Evolutionary conservation across 805 yeast species (phyloP).

Genomic region (Jamesozyma jinghongensis): DNA sequence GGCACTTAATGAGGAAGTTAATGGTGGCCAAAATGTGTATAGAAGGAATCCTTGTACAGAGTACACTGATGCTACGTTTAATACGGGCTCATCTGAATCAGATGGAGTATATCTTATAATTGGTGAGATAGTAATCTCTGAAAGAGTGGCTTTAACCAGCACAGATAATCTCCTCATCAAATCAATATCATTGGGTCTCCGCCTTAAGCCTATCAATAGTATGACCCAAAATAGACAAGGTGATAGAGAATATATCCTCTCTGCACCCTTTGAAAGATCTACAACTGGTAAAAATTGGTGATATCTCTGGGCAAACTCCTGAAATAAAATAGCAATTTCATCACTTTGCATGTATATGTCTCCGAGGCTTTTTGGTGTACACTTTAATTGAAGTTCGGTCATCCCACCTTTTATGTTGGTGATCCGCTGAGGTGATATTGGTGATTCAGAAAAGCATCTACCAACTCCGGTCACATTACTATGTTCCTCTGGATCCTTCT

Average conservation of each 20-base stretch:
- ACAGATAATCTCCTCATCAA: constrained; percentile 59
- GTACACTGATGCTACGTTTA: constrained; percentile 84
- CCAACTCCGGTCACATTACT: too few species aligned
- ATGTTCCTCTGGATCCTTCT: too few species aligned
- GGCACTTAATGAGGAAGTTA: constrained; percentile 87
- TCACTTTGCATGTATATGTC: constrained; percentile 52
- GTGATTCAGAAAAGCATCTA: too few species aligned
- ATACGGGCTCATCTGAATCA: constrained; percentile 69
- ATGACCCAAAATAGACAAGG: constrained; percentile 93
- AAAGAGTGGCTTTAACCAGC: constrained; percentile 62
- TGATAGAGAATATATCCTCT: constrained; percentile 63
- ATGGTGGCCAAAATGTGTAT: constrained; percentile 92
- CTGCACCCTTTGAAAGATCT: constrained; percentile 75
- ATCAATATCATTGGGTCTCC: constrained; percentile 35
- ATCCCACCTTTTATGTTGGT: constrained; percentile 7
- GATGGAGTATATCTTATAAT: constrained; percentile 75
- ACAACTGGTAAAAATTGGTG: constrained; percentile 86
- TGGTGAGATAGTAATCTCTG: constrained; percentile 85
- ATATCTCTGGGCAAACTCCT: constrained; percentile 64
- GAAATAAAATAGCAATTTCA: constrained; percentile 51
- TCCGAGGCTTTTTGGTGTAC: constrained; percentile 66
- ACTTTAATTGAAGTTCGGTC: constrained; percentile 35
- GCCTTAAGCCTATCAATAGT: constrained; percentile 72
- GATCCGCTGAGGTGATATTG: too few species aligned
- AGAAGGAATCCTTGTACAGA: constrained; percentile 88